phyloP scores from a whole-genome alignment of 306 rosid genomes.

The Cucurbita ficifolia region DNA sequence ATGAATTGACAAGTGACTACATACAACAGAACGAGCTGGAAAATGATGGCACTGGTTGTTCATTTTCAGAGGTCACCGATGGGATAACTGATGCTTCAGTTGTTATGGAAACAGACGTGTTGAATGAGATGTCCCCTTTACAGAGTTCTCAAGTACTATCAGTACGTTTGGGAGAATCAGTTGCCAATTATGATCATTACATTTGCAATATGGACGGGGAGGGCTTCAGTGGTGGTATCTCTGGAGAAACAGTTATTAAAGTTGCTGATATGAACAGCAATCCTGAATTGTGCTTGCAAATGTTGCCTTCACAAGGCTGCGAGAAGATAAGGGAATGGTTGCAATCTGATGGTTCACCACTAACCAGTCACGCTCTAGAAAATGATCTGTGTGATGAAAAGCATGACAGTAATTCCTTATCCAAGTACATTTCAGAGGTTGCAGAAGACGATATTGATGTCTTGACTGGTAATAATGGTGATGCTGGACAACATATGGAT shows the following conservation, averaged over 20 bases:
- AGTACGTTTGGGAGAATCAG: conserved; percentile 13
- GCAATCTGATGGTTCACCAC: conserved; percentile 28
- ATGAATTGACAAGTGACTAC: conserved; percentile 12
- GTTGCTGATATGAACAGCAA: conserved; percentile 24
- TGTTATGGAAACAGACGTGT: conserved; percentile 22
- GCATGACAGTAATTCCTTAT: conserved; percentile 2
- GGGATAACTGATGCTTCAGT: conserved; percentile 20
- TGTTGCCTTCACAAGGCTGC: conserved; percentile 19
- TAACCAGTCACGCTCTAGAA: conserved; percentile 12
- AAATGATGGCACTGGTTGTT: conserved; percentile 14
- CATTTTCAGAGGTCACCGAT: conserved; percentile 16
- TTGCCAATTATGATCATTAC: conserved; percentile 13
- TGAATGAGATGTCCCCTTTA: conserved; percentile 20
- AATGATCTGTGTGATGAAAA: conserved; percentile 18
- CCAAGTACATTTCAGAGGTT: conserved; percentile 1
- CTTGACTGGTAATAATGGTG: conserved; percentile 10
- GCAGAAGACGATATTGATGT: conserved; percentile 10
- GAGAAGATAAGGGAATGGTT: conserved; percentile 19
- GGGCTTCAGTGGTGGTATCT: conserved; percentile 16
- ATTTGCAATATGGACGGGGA: conserved; percentile 22
- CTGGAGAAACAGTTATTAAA: conserved; percentile 22
- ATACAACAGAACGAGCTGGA: conserved; percentile 26
- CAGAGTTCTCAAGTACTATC: conserved; percentile 22
- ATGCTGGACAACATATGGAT: conserved; percentile 11
- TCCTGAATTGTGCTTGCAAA: conserved; percentile 15